phyloP scores from a whole-genome alignment of 192 early-diverging fungal species.

The Dissophora ornata region DNA sequence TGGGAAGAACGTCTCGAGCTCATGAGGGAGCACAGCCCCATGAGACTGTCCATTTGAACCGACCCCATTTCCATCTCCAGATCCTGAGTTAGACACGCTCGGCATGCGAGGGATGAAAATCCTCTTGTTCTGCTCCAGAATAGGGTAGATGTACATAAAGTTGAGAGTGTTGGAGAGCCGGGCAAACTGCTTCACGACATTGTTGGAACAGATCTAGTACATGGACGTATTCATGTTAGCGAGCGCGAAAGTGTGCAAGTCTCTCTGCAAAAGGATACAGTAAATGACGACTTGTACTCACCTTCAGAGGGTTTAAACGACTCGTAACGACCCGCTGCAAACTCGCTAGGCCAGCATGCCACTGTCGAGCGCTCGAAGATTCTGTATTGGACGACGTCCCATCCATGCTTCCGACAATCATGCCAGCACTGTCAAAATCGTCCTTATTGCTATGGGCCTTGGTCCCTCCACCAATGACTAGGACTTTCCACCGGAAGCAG shows the following conservation, averaged over 20 bases:
- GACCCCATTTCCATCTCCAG: not conserved
- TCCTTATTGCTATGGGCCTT: slow-evolving; percentile 23
- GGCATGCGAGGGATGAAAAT: slow-evolving; percentile 40
- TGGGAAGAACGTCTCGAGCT: slow-evolving; percentile 82
- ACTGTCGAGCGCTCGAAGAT: slow-evolving; percentile 43
- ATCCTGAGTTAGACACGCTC: slow-evolving; percentile 8
- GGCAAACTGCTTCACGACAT: slow-evolving; percentile 89
- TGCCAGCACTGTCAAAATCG: slow-evolving; percentile 52
- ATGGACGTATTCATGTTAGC: no score
- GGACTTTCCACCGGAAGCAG: slow-evolving; percentile 92
- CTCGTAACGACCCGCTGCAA: slow-evolving; percentile 83
- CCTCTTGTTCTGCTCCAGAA: slow-evolving; percentile 74
- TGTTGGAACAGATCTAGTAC: slow-evolving; percentile 71
- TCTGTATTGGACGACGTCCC: slow-evolving; percentile 7
- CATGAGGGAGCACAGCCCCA: slow-evolving; percentile 35
- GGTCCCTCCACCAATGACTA: slow-evolving; percentile 62
- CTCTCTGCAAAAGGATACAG: no score
- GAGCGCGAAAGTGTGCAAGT: no score
- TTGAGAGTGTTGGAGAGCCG: slow-evolving; percentile 79
- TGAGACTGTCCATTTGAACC: not conserved
- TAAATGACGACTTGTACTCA: no score
- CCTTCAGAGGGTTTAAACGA: slow-evolving; percentile 82
- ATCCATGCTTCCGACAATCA: slow-evolving; percentile 52
- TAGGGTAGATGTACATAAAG: slow-evolving; percentile 88
- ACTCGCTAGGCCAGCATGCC: slow-evolving; percentile 72